These are phyloP conservation scores for Penicillium simplicissimum DNA, from an alignment of 495 filamentous ascomycete genomes.

Conservation along the genomic window DNA sequence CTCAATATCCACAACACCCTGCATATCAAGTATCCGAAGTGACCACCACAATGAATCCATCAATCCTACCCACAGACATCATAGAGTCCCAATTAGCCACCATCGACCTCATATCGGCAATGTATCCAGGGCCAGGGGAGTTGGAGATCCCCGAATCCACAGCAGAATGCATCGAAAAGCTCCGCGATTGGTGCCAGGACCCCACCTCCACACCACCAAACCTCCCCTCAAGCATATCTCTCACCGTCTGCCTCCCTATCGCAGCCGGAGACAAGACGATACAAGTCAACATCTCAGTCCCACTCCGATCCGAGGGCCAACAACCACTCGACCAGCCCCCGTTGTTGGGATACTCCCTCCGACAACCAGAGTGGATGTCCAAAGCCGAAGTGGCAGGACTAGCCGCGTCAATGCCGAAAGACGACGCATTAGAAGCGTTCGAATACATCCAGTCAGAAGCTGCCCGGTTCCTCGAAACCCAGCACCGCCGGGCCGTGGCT, in stretches of 20 bases:
- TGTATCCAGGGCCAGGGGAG: slow-evolving; percentile 39
- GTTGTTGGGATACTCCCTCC: slow-evolving; percentile 32
- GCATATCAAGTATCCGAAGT: slow-evolving; percentile 14
- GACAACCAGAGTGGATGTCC: slow-evolving; percentile 46
- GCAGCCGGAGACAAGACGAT: slow-evolving; percentile 29
- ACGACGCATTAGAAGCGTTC: slow-evolving; percentile 37
- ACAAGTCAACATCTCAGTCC: slow-evolving; percentile 39
- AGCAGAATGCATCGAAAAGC: slow-evolving; percentile 32
- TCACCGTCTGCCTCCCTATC: slow-evolving; percentile 33
- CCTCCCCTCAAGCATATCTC: slow-evolving; percentile 28
- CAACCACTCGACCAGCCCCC: slow-evolving; percentile 30
- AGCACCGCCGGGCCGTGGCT: slow-evolving; percentile 11
- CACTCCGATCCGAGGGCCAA: slow-evolving; percentile 26
- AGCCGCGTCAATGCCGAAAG: slow-evolving; percentile 29
- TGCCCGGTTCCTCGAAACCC: slow-evolving; percentile 28
- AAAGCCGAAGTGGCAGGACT: slow-evolving; percentile 38
- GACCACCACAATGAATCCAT: slow-evolving; percentile 9
- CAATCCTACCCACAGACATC: slow-evolving; percentile 19
- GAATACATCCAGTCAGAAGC: slow-evolving; percentile 36
- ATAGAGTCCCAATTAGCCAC: slow-evolving; percentile 40
- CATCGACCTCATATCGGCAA: slow-evolving; percentile 38
- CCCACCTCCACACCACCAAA: slow-evolving; percentile 12
- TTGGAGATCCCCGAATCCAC: slow-evolving; percentile 38
- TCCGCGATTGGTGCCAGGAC: slow-evolving; percentile 36
- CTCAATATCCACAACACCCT: not conserved